phyloP scores from a whole-genome alignment of 202 grass and related monocot genomes.

The Sporobolus alterniflorus region DNA sequence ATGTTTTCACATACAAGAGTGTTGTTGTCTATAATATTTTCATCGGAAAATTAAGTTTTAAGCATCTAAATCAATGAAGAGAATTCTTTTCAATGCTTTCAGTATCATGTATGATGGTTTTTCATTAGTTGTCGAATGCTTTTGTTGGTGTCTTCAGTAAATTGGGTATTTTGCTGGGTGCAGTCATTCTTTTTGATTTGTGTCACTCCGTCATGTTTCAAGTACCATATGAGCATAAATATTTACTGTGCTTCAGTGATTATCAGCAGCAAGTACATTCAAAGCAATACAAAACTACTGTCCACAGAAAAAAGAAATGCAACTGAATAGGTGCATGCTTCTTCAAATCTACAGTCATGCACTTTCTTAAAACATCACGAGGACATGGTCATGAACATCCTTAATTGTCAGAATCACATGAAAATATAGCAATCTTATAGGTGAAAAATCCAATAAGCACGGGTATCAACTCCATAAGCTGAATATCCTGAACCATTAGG shows the following conservation, averaged over 20 bases:
- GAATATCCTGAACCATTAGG: conserved; percentile 74
- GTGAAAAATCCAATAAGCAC: conserved; percentile 97
- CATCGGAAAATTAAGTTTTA: too few relatives aligned
- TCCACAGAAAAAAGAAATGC: conserved; percentile 16
- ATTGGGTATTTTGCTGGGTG: background rate
- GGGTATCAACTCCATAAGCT: conserved; percentile 87
- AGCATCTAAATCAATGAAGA: conserved; percentile 19
- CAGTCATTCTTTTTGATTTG: too few relatives aligned
- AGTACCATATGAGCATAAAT: background rate
- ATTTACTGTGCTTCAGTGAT: conserved; percentile 16
- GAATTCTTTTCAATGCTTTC: background rate
- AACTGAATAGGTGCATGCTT: conserved; percentile 24
- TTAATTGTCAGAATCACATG: conserved; percentile 38
- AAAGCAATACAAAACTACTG: conserved; percentile 3
- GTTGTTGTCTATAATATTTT: too few relatives aligned
- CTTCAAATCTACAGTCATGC: conserved; percentile 20
- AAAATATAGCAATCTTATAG: conserved; percentile 88
- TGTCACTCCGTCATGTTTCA: too few relatives aligned
- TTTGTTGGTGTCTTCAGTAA: background rate
- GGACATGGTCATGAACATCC: conserved; percentile 18
- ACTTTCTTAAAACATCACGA: conserved; percentile 3
- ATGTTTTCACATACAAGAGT: too few relatives aligned
- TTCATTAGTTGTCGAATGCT: background rate
- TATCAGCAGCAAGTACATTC: conserved; percentile 18
- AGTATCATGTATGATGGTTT: background rate